These are phyloP conservation scores for Triticum monococcum DNA, from an alignment of 176 grass and related monocot species.

Conservation along the genomic window DNA sequence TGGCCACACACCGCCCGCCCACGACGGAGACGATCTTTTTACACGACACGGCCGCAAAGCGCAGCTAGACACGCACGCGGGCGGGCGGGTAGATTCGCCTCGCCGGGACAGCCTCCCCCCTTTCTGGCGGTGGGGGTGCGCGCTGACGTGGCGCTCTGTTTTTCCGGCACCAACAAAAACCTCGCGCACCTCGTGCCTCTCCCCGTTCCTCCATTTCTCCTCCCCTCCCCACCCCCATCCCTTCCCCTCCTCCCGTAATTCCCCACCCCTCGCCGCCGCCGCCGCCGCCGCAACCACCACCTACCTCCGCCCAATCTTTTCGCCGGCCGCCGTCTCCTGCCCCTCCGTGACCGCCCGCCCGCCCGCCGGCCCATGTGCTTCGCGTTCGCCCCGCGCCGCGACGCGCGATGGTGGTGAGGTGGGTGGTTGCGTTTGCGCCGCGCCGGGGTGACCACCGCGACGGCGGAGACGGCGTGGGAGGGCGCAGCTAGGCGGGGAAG, in stretches of 20 bases:
- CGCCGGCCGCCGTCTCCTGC: not conserved
- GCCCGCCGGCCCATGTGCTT: not conserved
- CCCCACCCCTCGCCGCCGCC: slow-evolving; percentile 28
- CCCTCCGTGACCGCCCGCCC: too few relatives aligned
- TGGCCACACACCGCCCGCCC: not conserved
- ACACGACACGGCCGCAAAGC: not conserved
- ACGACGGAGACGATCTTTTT: not conserved
- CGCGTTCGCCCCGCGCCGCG: too few relatives aligned
- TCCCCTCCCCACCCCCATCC: not conserved
- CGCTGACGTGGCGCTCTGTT: slow-evolving; percentile 23
- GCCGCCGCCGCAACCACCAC: not conserved
- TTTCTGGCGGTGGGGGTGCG: not conserved
- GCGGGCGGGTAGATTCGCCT: not conserved
- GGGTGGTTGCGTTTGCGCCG: not conserved
- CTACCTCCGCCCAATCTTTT: not conserved
- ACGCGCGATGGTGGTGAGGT: not conserved
- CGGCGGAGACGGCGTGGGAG: not conserved
- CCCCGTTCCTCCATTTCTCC: not conserved
- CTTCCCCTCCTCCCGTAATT: slow-evolving; percentile 7
- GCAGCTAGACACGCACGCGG: not conserved
- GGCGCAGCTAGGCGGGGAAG: not conserved
- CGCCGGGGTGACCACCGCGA: not conserved
- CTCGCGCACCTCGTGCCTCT: slow-evolving; percentile 22
- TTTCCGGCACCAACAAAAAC: slow-evolving; percentile 22
- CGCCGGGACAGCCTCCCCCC: not conserved